Base-by-base conservation (phyloP, 805 yeast species). In the Candida xyloterini region DNA sequence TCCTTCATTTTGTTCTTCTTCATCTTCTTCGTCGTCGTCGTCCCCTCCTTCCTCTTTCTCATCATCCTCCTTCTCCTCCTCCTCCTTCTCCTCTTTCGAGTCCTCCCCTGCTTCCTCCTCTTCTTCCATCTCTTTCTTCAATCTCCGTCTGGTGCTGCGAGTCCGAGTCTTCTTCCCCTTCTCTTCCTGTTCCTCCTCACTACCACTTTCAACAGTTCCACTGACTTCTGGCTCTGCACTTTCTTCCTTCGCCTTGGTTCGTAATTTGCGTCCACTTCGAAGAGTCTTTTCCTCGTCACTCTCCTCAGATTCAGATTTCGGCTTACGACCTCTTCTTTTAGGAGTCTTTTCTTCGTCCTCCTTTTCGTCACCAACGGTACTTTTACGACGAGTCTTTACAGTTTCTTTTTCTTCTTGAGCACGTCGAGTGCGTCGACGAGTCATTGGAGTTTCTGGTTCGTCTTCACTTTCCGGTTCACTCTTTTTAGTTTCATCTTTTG, bases 71-170 rank as follows among this genome's bases (percentile, higher is more conserved):
- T 30, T 41, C 26, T 34, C 32, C 3, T 42, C 40, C 26, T 15
- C 22, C 21, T n/a, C 11, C 4, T 10, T 14, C 16, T 27, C 34
- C 27, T 27, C 42, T 24, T 33, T 29, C 22, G n/a, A n/a, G n/a
- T 38, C 47, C 20, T 32, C 38, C 10, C 26, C 40, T 15, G 28
- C 27, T 5, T 15, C 38, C 14, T 30, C 44, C 16, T 40, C 43
- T 32, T 32, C 37, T 30, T 39, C 42, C 0, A 38, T 43, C 29
- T 40, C 52, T 27, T 46, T 40, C 27, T 43, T 35, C 34, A 52
- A 35, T 24, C 49, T 51, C 25, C 56, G 35, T 33, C 51, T 40
- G 6, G 52, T 42, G 30, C 46, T 46, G 15, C 50, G 41, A 6
- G 47, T 31, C 24, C 44, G 28, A 43, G 40, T 32, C 36, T 37